Base-by-base conservation (phyloP, 129 eudicot species). In the Dittrichia graveolens region DNA sequence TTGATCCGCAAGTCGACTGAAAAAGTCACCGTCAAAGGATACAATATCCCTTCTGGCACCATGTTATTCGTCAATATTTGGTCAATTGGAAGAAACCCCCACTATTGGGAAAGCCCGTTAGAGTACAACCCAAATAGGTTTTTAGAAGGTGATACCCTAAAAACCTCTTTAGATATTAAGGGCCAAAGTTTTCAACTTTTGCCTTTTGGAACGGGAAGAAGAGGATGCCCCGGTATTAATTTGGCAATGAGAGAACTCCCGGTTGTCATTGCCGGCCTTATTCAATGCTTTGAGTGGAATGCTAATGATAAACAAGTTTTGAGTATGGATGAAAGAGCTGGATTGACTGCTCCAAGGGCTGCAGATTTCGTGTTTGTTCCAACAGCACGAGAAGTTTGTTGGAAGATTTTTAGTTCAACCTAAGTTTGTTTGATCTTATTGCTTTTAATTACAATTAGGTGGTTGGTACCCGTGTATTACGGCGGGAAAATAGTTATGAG, bases 261-360 rank as follows among this genome's bases (percentile, higher is more conserved):
- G 8, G 71, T 66, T 13, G 80, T 80, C 8, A 16, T 86, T 8
- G 85, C 83, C 0, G 69, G 74, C 6, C 83, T 83, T 70, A 61
- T 86, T 15, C 91, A 86, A 58, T 82, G 87, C 85, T 86, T 86
- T 61, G 87, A 86, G 4, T 86, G 91, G 91, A 83, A 77, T 8
- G 62, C 63, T 3, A 61, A 73, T 1, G 81, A 67, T 0, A 18
- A 59, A 7, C 69, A 65, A 8, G 15, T 12, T 2, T 43, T 82
- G 7, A 76, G 45, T 69, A 83, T 78, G 81, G 58, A 72, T 7
- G 91, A 86, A 65, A 61, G 81, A 15, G 66, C 85, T 10, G 91
- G 91, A n/a, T 65, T 86, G 60, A 73, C 91, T 0, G 85, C 76
- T 73, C 91, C 91, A 3, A 79, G 91, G 81, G 85, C 91, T 2